Evolutionary conservation across 805 yeast genomes (phyloP), one percentile per base, ranked within the genome.

Genomic region (Phaffomyces thermotolerans): DNA sequence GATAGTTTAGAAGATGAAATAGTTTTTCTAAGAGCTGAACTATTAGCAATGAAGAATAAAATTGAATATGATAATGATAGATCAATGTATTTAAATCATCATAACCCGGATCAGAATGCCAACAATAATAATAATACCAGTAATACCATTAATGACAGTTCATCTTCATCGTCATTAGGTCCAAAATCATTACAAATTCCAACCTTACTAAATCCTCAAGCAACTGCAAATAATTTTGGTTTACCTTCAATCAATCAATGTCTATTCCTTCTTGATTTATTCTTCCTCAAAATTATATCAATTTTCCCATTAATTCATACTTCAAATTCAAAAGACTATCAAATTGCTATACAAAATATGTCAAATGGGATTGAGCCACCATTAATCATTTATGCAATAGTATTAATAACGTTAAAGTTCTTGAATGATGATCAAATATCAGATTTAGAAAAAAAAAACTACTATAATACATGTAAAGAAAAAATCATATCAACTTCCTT

Each of bases 271-370:
- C 41, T 54, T n/a, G 54, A 53, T 25, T 25, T 50, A 3, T 54
- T 53, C 47, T 54, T 54, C 35, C 24, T 41, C 4, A 46, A 42
- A 22, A 42, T 54, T 6, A 44, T 46, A 6, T 52, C 59, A 8
- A 48, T 53, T 2, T 52, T 54, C 36, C 59, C 57, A 2, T 37
- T 54, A 7, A 18, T 54, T 3, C 59, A 54, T 30, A 54, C 57
- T n/a, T 43, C 51, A 8, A 17, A 42, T 9, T 41, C 51, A 10
- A 34, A 43, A 18, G 49, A 45, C 4, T 43, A 46, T 22, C 45
- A 40, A 14, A n/a, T 15, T n/a, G 36, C 40, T 13, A 27, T 42
- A 15, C 47, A 42, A 13, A 36, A 37, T 18, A 33, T 50, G 20
- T 35, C 39, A 8, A 31, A 38, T 13, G 29, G 43, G 5, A 46